phyloP scores from a whole-genome alignment of 2,329 filamentous ascomycete species.

The Xylaria sp. region DNA sequence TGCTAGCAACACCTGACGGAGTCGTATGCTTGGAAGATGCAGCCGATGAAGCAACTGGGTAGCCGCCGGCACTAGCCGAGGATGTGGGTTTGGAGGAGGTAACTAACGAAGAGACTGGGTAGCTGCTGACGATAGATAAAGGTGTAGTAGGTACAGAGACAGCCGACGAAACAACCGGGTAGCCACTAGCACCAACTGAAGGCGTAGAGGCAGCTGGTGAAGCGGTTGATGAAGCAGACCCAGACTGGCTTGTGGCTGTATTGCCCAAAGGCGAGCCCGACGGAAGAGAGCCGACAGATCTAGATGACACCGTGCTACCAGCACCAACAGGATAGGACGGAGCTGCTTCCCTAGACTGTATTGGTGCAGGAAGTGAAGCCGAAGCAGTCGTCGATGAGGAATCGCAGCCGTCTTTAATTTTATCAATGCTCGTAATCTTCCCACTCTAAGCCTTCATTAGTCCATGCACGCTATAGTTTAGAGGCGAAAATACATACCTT shows the following conservation, averaged over 20 bases:
- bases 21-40: background rate
- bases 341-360: constrained; percentile 1
- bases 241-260: background rate
- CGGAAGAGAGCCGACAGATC: background rate
- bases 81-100: constrained; percentile 5
- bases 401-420: constrained; percentile 41
- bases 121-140: constrained; percentile 20
- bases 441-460: constrained; percentile 42
- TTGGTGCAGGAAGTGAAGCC: constrained; percentile 24
- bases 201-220: background rate
- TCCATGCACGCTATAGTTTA: background rate
- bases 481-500: constrained; percentile 37
- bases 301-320: background rate
- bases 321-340: background rate
- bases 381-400: constrained; percentile 17
- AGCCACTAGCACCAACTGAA: constrained; percentile 25
- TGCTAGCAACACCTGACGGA: constrained; percentile 34
- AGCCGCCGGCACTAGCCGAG: background rate
- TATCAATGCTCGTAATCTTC: constrained; percentile 42
- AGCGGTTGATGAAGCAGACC: constrained; percentile 10
- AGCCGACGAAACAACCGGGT: constrained; percentile 34
- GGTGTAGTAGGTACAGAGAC: constrained; percentile 16
- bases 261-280: background rate
- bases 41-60: constrained; percentile 2
- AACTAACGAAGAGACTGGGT: constrained; percentile 41